Conservation (phyloP, 441 rosid genomes). For the Bocquillonia castaneifolia region DNA sequence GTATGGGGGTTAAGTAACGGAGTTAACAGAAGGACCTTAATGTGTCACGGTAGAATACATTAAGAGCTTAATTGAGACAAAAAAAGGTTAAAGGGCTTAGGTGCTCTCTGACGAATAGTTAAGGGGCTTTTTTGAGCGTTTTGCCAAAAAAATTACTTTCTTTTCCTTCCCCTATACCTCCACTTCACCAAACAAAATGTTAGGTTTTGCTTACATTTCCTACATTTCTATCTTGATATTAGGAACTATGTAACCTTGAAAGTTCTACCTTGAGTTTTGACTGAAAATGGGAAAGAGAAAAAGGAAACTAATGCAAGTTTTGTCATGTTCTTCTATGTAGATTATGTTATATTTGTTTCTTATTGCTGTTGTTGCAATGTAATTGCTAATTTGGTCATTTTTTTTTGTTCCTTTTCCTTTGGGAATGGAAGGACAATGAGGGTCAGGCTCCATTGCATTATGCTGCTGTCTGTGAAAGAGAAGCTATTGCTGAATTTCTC, state of each 20-base stretch:
- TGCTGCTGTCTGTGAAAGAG: conserved; percentile 84
- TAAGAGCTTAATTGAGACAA: too few species aligned
- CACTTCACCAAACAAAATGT: too few species aligned
- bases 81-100: too few species aligned
- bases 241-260: not conserved
- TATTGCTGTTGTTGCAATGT: not conserved
- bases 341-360: not conserved
- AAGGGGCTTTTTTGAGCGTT: too few species aligned
- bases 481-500: conserved; percentile 66
- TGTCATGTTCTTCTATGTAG: not conserved
- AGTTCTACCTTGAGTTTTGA: not conserved
- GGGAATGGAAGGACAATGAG: conserved; percentile 63
- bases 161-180: too few species aligned
- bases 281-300: too few species aligned
- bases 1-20: too few species aligned
- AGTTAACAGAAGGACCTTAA: too few species aligned
- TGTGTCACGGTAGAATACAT: too few species aligned
- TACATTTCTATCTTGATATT: not conserved
- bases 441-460: conserved; percentile 94
- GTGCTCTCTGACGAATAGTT: too few species aligned
- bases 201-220: not conserved
- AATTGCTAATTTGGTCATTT: not conserved
- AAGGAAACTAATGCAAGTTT: not conserved
- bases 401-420: not conserved
- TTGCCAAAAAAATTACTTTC: too few species aligned